These are phyloP conservation scores for Phytophthora parvispora DNA, from an alignment of 352 stramenopile genomes.

Conservation along the genomic window DNA sequence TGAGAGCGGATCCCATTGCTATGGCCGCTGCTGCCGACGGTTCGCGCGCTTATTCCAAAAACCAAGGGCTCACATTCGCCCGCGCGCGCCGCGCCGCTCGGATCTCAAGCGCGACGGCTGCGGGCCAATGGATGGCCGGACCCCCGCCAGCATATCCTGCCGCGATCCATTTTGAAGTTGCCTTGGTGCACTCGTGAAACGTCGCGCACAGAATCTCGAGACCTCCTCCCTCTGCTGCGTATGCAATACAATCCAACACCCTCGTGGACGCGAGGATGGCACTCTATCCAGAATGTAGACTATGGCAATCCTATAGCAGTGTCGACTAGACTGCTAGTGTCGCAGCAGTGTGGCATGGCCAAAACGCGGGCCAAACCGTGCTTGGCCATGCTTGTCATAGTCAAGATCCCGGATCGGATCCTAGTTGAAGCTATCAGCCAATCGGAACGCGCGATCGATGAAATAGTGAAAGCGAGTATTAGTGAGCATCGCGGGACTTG, in stretches of 20 bases:
- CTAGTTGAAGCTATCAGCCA: slow-evolving; percentile 30
- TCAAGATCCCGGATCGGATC: slow-evolving; percentile 11
- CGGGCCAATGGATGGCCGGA: neutral
- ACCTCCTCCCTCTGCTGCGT: neutral
- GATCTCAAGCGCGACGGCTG: slow-evolving; percentile 6
- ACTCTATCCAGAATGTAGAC: neutral
- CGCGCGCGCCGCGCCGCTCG: neutral
- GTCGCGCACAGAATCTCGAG: slow-evolving; percentile 5
- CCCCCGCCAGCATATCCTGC: slow-evolving; percentile 2
- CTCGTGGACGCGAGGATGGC: neutral
- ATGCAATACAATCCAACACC: neutral
- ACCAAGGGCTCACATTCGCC: slow-evolving; percentile 21
- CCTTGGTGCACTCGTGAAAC: slow-evolving; percentile 13
- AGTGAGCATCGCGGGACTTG: neutral
- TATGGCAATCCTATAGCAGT: neutral
- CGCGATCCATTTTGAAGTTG: slow-evolving; percentile 13
- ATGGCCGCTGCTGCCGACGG: slow-evolving; percentile 18
- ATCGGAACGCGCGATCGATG: slow-evolving; percentile 12
- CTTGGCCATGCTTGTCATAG: slow-evolving; percentile 1
- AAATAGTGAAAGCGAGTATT: slow-evolving; percentile 13
- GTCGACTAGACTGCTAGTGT: neutral
- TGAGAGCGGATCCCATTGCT: slow-evolving; percentile 20
- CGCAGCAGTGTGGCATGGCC: neutral
- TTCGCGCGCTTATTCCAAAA: slow-evolving; percentile 34
- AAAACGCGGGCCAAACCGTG: neutral